Percentiles rank a stretch among this genome's conserved stretches.
Evolutionary conservation across 768 basidiomycete genomes (phyloP).

Genomic region (Panellus pusillus): DNA sequence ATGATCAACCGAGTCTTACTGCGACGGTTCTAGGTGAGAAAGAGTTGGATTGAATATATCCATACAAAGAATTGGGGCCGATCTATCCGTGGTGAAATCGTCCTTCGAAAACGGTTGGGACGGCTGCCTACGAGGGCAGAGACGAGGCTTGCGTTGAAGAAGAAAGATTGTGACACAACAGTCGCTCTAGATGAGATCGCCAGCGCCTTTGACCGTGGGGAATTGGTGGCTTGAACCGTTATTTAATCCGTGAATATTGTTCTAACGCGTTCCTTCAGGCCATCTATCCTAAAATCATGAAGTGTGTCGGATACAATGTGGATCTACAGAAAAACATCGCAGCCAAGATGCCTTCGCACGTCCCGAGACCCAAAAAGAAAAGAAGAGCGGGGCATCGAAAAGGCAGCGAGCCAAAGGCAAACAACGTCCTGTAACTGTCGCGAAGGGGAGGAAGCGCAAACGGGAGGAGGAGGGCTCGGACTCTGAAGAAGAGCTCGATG

Average conservation of each 20-base stretch:
- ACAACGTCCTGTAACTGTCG: too few relatives aligned
- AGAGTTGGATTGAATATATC: conserved; percentile 1
- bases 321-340: too few relatives aligned
- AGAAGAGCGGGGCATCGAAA: too few relatives aligned
- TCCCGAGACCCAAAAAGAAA: not conserved
- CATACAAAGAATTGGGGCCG: not conserved
- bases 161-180: not conserved
- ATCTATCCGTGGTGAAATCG: not conserved
- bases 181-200: conserved; percentile 10
- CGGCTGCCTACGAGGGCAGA: conserved; percentile 5
- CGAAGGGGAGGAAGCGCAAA: too few relatives aligned
- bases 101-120: not conserved
- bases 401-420: too few relatives aligned
- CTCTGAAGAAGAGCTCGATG: too few relatives aligned
- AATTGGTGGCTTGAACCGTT: not conserved
- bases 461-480: too few relatives aligned
- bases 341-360: not conserved
- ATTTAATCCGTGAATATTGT: not conserved
- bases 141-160: not conserved
- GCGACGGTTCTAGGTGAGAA: not conserved
- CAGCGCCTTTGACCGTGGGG: conserved; percentile 3
- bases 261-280: too few relatives aligned
- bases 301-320: too few relatives aligned
- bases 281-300: too few relatives aligned
- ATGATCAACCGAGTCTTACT: too few relatives aligned